Evolutionary conservation across 2,329 filamentous ascomycete genomes (phyloP), one percentile per base, ranked within the genome.

Genomic region (Remersonia thermophila): DNA sequence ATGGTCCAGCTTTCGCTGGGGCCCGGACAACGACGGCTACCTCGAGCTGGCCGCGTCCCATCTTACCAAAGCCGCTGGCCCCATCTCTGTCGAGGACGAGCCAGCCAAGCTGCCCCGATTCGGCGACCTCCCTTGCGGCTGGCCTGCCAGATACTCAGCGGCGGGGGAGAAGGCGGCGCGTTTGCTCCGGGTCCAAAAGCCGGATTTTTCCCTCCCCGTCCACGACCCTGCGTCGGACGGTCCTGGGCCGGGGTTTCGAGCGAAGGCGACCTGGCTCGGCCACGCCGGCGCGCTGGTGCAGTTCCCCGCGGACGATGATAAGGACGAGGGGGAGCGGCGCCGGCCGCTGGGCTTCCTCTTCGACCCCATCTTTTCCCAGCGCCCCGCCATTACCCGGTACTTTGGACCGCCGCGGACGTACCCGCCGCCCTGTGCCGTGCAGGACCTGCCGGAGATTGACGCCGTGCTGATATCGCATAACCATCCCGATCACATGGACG

Each of bases 231-330:
- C n/a, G n/a, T n/a, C n/a, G n/a, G n/a, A n/a, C n/a, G n/a, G n/a
- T n/a, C n/a, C n/a, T n/a, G n/a, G n/a, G n/a, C n/a, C n/a, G n/a
- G n/a, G n/a, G n/a, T n/a, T 23, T 16, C 43, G 36, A 8, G 45
- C 48, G 35, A 51, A 51, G 30, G 73, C 76, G 36, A 84, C 80
- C 34, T 84, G 80, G 80, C 65, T 84, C 1, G 80, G 80, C 7
- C 80, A 84, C 52, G 80, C 80, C 7, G 81, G 77, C 56, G 80
- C 75, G 54, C 78, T 77, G 43, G 67, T 82, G 37, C 80, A 84
- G 49, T 82, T 83, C 37, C 77, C 77, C 2, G 25, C 48, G 12
- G 31, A 45, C 7, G 10, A 31, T 5, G n/a, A 27, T 9, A 9
- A 30, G 9, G 11, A 14, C 12, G 9, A 18, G 7, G 27, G 12